Percentiles rank a stretch among this genome's conserved stretches.
phyloP scores from a whole-genome alignment of 306 rosid species.

The Prunus dulcis region DNA sequence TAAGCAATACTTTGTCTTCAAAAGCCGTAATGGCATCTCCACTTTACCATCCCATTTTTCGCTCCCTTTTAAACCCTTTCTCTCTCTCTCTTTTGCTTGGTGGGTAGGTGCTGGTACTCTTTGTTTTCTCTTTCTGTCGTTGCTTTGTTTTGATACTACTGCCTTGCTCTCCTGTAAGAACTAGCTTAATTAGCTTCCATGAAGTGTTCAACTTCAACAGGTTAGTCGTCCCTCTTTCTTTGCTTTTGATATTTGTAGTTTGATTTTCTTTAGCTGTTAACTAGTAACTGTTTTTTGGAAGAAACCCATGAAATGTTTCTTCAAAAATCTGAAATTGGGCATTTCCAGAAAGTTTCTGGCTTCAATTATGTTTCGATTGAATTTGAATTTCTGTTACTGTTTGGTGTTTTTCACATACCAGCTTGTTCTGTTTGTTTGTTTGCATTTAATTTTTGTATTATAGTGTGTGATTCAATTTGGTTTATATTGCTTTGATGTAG shows the following conservation, averaged over 20 bases:
- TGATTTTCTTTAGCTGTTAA: background rate
- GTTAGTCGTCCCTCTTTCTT: slow-evolving; percentile 15
- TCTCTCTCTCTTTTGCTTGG: background rate
- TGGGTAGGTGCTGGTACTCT: background rate
- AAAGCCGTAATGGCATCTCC: slow-evolving; percentile 40
- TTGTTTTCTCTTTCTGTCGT: background rate
- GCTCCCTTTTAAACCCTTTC: background rate
- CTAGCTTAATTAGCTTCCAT: slow-evolving; percentile 11
- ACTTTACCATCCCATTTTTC: slow-evolving; percentile 18
- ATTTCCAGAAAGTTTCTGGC: slow-evolving; percentile 10
- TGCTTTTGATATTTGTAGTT: no score
- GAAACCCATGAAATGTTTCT: slow-evolving; percentile 2
- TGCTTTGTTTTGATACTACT: background rate
- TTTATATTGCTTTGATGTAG: background rate
- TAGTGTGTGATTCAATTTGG: background rate
- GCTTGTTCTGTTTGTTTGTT: background rate
- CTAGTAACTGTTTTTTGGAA: background rate
- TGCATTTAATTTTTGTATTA: background rate
- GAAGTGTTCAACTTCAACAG: slow-evolving; percentile 22
- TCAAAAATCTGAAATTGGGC: background rate
- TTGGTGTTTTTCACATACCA: background rate
- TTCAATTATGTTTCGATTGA: background rate
- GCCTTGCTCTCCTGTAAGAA: background rate
- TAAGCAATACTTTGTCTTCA: slow-evolving; percentile 8
- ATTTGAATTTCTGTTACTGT: background rate